These are phyloP conservation scores for Melampsora americana DNA, from an alignment of 1,284 basidiomycete genomes.

Conservation along the genomic window DNA sequence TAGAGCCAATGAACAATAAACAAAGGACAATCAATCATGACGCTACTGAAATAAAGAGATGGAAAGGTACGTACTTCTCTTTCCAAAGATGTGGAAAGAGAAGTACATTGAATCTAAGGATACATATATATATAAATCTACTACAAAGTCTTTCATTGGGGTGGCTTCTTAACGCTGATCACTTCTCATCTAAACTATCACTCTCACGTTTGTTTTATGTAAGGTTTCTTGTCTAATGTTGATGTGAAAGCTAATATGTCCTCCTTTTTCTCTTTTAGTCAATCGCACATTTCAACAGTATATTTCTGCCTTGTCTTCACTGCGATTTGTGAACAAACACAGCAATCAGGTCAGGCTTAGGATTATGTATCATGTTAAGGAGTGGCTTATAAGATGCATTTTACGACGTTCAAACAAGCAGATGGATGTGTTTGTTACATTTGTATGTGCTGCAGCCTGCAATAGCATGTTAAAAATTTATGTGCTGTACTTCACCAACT, in stretches of 20 bases:
- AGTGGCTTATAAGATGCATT: no score
- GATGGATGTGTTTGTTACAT: no score
- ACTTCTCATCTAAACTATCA: neutral
- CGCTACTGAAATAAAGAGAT: neutral
- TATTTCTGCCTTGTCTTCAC: no score
- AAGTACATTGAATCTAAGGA: neutral
- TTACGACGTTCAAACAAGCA: no score
- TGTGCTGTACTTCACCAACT: no score
- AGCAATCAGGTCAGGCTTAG: no score
- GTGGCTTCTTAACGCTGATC: neutral
- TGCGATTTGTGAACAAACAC: no score
- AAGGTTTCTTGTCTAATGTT: neutral
- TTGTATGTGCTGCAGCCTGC: no score
- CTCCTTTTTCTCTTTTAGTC: conserved; percentile 1
- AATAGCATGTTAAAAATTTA: no score
- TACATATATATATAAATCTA: neutral
- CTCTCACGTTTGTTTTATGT: neutral
- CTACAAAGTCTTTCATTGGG: neutral
- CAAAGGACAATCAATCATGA: neutral
- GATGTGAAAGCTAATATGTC: neutral
- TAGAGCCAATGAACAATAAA: neutral
- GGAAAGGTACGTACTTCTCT: no score
- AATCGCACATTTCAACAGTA: neutral
- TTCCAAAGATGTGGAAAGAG: neutral
- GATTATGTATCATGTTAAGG: no score